phyloP scores from a whole-genome alignment of 352 stramenopile species.

The Thalassiosira livingstoniorum region DNA sequence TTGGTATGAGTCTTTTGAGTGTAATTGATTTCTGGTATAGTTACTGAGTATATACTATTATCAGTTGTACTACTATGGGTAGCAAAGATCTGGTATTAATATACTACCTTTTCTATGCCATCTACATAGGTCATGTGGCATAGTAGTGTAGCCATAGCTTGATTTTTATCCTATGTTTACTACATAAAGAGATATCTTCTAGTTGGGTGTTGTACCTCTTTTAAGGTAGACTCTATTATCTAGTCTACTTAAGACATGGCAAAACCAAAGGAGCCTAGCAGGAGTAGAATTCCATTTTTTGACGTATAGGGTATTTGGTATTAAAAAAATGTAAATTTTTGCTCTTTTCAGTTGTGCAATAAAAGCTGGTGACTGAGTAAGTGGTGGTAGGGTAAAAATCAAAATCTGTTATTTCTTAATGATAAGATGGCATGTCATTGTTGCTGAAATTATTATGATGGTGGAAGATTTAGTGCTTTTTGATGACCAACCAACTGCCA shows the following conservation, averaged over 20 bases:
- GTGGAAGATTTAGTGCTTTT: too few relatives aligned
- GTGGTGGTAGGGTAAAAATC: too few relatives aligned
- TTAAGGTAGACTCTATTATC: slow-evolving; percentile 17
- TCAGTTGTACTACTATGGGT: slow-evolving; percentile 11
- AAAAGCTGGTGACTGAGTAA: too few relatives aligned
- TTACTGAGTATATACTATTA: slow-evolving; percentile 35
- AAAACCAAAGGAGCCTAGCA: too few relatives aligned
- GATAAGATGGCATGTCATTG: too few relatives aligned
- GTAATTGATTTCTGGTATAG: slow-evolving; percentile 17
- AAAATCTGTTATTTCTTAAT: too few relatives aligned
- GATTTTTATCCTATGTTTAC: not conserved
- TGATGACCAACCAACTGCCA: too few relatives aligned
- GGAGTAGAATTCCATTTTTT: too few relatives aligned
- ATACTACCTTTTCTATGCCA: not conserved
- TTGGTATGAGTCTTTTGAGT: not conserved
- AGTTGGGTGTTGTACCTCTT: not conserved
- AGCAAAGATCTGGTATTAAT: slow-evolving; percentile 13
- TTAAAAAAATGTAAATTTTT: too few relatives aligned
- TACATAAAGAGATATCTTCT: not conserved
- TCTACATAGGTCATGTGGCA: not conserved
- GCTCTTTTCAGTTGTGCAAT: too few relatives aligned
- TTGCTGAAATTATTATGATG: too few relatives aligned
- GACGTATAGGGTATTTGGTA: too few relatives aligned
- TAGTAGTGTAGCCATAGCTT: not conserved
- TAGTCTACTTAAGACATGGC: slow-evolving; percentile 42